Evolutionary conservation across 164 flowering plant species (phyloP), one percentile per base, ranked within the genome.

Genomic region (Chloranthus sessilifolius): DNA sequence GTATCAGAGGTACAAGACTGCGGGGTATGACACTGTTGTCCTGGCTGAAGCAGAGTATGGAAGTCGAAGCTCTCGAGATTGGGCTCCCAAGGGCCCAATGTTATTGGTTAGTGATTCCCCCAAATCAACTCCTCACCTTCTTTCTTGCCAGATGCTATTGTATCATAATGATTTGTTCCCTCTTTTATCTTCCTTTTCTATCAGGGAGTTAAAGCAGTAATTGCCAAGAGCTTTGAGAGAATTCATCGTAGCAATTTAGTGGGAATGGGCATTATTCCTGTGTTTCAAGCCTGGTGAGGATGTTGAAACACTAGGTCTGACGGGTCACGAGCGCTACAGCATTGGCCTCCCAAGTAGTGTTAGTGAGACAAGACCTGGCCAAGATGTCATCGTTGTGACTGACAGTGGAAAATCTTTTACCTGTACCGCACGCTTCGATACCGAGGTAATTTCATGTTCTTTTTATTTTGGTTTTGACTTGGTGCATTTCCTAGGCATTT

Each of bases 51-150:
- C 86, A 21, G 90, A 83, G 57, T 83, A 80, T 62, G 86, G 90
- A 30, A 83, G 90, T 71, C 86, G 90, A 62, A 83, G 90, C 69
- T 83, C 90, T 41, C 65, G 90, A 29, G 90, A 83, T 64, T 83
- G 86, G 86, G 90, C 90, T 54, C 84, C 90, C 44, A 83, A 83
- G 72, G 90, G 90, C 22, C 90, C 90, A 22, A 78, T 80, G 90
- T 40, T 83, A 29, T 53, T 67, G 80, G 86, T 81, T 20, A 64
- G 74, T n/a, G n/a, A n/a, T n/a, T n/a, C n/a, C n/a, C n/a, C n/a
- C n/a, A n/a, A n/a, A n/a, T 71, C 4, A 10, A 3, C 29, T 35
- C 16, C 17, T 40, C 30, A 1, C 26, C 25, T 27, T 33, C 11
- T 36, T 23, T 36, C 12, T 8, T 2, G 7, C 16, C 2, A n/a